Percentiles rank a stretch among this genome's conserved stretches.
phyloP scores from a whole-genome alignment of 371 early-diverging fungal species.

The Saksenaea vasiformis region DNA sequence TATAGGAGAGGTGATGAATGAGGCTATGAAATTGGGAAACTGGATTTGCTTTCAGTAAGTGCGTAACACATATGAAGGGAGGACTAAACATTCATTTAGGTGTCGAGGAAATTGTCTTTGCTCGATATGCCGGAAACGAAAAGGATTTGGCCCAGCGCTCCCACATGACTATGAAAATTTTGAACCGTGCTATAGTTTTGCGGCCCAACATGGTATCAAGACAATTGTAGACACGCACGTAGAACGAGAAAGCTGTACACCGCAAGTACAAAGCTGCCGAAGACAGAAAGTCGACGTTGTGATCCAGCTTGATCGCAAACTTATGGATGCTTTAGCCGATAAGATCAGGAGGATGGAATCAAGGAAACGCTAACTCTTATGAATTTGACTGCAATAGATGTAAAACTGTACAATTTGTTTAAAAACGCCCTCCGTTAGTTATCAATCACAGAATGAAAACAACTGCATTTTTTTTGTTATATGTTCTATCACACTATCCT shows the following conservation, averaged over 20 bases:
- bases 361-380: background rate
- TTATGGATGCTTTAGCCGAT: background rate
- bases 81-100: background rate
- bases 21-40: background rate
- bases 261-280: background rate
- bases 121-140: background rate
- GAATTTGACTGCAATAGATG: background rate
- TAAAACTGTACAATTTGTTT: background rate
- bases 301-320: background rate
- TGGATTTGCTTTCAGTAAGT: background rate
- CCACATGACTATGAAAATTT: background rate
- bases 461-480: background rate
- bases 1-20: background rate
- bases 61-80: background rate
- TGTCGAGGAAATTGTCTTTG: slow-evolving; percentile 2
- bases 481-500: too few species aligned
- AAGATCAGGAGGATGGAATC: background rate
- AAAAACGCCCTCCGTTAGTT: too few species aligned
- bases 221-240: background rate
- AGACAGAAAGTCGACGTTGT: background rate
- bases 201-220: background rate
- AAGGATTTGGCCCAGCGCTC: background rate
- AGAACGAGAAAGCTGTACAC: too few species aligned
- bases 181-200: background rate
- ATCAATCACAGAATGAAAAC: too few species aligned